A percentile compares a stretch with the other conserved stretches of the same genome.
These are phyloP conservation scores for Apiospora koreana DNA, from an alignment of 2,329 filamentous ascomycete genomes.

Conservation along the genomic window DNA sequence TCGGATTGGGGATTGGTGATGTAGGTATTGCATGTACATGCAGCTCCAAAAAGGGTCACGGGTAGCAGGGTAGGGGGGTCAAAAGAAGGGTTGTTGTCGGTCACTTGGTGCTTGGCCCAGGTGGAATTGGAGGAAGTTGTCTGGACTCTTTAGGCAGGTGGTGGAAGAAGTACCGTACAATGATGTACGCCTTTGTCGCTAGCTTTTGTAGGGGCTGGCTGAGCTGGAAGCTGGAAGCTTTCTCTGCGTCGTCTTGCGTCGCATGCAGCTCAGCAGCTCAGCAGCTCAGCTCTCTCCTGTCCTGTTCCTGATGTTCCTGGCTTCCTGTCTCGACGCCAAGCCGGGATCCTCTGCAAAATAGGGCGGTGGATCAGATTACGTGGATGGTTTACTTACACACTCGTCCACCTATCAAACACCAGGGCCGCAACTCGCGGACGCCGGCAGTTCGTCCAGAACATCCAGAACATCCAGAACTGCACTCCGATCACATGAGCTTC, in stretches of 20 bases:
- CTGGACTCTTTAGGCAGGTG: slow-evolving; percentile 6
- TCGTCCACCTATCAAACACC: background rate
- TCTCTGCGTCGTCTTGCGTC: too few relatives aligned
- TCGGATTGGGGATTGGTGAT: background rate
- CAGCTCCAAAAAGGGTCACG: slow-evolving; percentile 1
- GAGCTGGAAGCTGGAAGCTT: background rate
- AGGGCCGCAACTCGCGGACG: background rate
- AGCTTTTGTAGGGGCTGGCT: background rate
- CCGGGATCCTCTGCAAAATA: background rate
- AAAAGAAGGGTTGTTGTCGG: background rate
- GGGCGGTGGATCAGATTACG: background rate
- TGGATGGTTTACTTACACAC: background rate
- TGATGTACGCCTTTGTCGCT: background rate
- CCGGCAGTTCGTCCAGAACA: background rate
- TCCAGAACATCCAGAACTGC: background rate
- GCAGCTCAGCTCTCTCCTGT: background rate
- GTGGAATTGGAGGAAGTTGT: background rate
- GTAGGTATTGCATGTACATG: background rate
- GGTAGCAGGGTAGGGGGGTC: background rate
- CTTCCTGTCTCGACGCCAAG: background rate
- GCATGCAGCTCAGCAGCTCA: too few relatives aligned
- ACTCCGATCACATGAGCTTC: background rate
- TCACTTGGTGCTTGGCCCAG: background rate
- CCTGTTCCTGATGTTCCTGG: background rate
- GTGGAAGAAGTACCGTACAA: background rate